Percentiles rank a stretch among this genome's conserved stretches.
phyloP scores from a whole-genome alignment of 2,329 filamentous ascomycete species.

The Pseudogymnoascus sp. region DNA sequence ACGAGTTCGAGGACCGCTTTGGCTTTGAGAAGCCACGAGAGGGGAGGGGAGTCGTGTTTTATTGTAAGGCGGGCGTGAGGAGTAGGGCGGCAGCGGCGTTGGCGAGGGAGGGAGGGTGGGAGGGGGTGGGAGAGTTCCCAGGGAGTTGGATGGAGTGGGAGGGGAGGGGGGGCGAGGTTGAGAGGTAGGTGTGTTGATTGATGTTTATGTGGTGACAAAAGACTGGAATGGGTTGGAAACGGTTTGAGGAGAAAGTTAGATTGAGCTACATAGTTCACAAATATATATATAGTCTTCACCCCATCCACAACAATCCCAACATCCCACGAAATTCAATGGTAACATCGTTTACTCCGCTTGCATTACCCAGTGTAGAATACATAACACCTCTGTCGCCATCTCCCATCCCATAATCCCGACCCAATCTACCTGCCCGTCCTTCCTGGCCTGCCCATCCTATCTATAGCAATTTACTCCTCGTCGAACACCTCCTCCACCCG shows the following conservation, averaged over 20 bases:
- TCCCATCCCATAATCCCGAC: neutral
- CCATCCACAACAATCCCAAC: neutral
- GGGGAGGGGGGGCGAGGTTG: conserved; percentile 56
- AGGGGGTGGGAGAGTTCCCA: conserved; percentile 60
- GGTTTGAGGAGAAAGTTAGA: neutral
- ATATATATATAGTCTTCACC: neutral
- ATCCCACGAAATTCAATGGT: neutral
- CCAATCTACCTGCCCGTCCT: neutral
- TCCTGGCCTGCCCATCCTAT: neutral
- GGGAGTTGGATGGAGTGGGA: conserved; percentile 82
- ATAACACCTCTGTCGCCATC: neutral
- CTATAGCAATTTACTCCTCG: conserved; percentile 17
- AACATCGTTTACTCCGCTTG: neutral
- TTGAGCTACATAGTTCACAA: neutral
- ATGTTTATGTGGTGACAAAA: neutral
- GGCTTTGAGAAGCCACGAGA: conserved; percentile 62
- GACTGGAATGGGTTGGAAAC: neutral
- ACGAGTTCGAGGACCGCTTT: conserved; percentile 77
- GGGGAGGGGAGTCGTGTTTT: conserved; percentile 64
- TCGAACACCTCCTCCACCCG: conserved; percentile 37
- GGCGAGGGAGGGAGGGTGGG: conserved; percentile 70
- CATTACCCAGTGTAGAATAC: neutral
- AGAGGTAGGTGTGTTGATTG: conserved; percentile 25
- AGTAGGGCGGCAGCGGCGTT: conserved; percentile 68
- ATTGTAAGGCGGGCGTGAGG: conserved; percentile 87